phyloP scores from a whole-genome alignment of 257 asterid genomes.

The Ilex aquifolium region DNA sequence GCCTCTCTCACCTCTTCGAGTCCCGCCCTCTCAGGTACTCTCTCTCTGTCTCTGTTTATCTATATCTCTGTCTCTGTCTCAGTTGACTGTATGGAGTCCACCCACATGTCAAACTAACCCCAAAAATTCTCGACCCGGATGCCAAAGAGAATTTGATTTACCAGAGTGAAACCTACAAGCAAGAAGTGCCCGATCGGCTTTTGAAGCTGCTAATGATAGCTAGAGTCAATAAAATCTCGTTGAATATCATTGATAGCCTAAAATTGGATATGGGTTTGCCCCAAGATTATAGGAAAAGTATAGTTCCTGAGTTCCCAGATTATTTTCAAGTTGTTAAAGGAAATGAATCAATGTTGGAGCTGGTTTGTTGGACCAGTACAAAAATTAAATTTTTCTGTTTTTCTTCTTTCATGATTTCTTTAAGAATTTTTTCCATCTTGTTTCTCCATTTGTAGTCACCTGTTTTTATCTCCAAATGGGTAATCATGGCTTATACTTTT shows the following conservation, averaged over 20 bases:
- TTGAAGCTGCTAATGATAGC: slow-evolving; percentile 80
- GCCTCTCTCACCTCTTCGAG: too few species aligned
- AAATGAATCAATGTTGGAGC: slow-evolving; percentile 43
- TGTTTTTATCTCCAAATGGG: too few species aligned
- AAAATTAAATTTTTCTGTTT: too few species aligned
- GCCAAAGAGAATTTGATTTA: slow-evolving; percentile 54
- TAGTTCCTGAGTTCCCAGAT: slow-evolving; percentile 87
- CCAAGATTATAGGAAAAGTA: slow-evolving; percentile 31
- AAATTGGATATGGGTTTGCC: slow-evolving; percentile 91
- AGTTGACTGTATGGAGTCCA: too few species aligned
- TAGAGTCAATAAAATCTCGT: slow-evolving; percentile 54
- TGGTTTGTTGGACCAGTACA: slow-evolving; percentile 82
- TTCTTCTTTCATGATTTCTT: too few species aligned
- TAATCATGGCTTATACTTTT: too few species aligned
- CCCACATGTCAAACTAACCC: slow-evolving; percentile 74
- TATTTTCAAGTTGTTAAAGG: slow-evolving; percentile 51
- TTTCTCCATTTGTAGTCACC: too few species aligned
- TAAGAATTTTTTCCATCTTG: too few species aligned
- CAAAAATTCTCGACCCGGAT: slow-evolving; percentile 32
- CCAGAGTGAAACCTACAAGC: slow-evolving; percentile 51
- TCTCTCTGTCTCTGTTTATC: too few species aligned
- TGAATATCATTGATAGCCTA: slow-evolving; percentile 45
- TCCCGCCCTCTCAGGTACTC: too few species aligned
- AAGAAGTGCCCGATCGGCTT: slow-evolving; percentile 57
- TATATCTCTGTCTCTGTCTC: too few species aligned